Conservation (phyloP, 768 basidiomycete genomes). For the Amanita polypyramis region DNA sequence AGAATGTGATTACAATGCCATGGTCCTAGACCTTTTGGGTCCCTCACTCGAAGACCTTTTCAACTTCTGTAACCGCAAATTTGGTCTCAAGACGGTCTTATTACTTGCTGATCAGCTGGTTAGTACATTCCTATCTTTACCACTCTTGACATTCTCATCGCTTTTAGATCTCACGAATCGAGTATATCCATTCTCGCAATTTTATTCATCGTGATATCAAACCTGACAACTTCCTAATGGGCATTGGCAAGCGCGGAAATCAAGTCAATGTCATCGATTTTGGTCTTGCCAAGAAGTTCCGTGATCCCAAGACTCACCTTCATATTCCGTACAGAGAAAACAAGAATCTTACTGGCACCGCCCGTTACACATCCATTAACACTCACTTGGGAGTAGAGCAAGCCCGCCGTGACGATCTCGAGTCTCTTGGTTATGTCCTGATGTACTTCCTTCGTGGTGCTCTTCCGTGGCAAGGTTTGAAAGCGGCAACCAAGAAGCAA, state of each 20-base stretch:
- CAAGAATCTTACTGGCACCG: slow-evolving; percentile 99
- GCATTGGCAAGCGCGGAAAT: slow-evolving; percentile 98
- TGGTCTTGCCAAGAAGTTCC: slow-evolving; percentile 98
- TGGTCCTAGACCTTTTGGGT: slow-evolving; percentile 96
- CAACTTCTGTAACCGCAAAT: slow-evolving; percentile 97
- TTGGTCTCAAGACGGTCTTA: slow-evolving; percentile 92
- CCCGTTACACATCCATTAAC: slow-evolving; percentile 99
- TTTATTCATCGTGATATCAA: slow-evolving; percentile 98
- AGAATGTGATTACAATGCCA: slow-evolving; percentile 99
- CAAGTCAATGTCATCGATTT: slow-evolving; percentile 99
- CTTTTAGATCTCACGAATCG: slow-evolving; percentile 87
- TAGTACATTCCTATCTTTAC: slow-evolving; percentile 20
- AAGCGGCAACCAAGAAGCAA: slow-evolving; percentile 99
- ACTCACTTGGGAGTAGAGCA: slow-evolving; percentile 98
- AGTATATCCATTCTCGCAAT: slow-evolving; percentile 99
- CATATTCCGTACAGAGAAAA: slow-evolving; percentile 99
- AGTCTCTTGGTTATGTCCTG: slow-evolving; percentile 96
- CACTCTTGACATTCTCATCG: slow-evolving; percentile 16
- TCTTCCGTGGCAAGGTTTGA: slow-evolving; percentile 98
- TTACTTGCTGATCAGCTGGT: slow-evolving; percentile 95
- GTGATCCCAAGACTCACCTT: slow-evolving; percentile 98
- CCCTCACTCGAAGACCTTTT: slow-evolving; percentile 87
- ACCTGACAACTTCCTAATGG: slow-evolving; percentile 99
- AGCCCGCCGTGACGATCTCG: slow-evolving; percentile 94
- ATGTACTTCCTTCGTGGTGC: slow-evolving; percentile 99